Evolutionary conservation across 139 green algal genomes (phyloP), one percentile per base, ranked within the genome.

Genomic region (Chlamydomonas urium): DNA sequence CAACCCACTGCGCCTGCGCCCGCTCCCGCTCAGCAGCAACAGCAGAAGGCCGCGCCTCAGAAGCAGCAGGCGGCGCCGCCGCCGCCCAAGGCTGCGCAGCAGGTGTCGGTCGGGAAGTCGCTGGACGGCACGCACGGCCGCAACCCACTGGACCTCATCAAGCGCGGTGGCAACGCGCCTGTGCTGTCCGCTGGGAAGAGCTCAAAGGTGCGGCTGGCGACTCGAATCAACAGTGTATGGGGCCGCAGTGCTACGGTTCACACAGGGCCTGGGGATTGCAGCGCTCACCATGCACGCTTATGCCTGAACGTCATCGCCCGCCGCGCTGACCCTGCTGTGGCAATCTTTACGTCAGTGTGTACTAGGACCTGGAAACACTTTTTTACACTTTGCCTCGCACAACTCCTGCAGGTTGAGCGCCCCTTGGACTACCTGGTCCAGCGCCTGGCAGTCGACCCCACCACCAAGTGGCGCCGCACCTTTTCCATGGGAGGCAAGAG

Each of bases 141-240:
- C 45, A 86, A 93, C 77, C 86, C 90, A 0, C 82, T 96, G 59
- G 76, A 88, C 29, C 56, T 96, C 2, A 90, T 96, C 74, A 90
- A 91, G 79, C 75, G 77, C n/a, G 0, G 53, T n/a, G n/a, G n/a
- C n/a, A n/a, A n/a, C n/a, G n/a, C n/a, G n/a, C n/a, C n/a, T n/a
- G n/a, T n/a, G n/a, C n/a, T n/a, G n/a, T n/a, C n/a, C n/a, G n/a
- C n/a, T n/a, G n/a, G n/a, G n/a, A n/a, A n/a, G n/a, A n/a, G n/a
- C n/a, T n/a, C n/a, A n/a, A n/a, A n/a, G n/a, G n/a, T n/a, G n/a
- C n/a, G n/a, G n/a, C n/a, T n/a, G n/a, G n/a, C n/a, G n/a, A n/a
- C n/a, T n/a, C n/a, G n/a, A n/a, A n/a, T n/a, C n/a, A n/a, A n/a
- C n/a, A n/a, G n/a, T n/a, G n/a, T n/a, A n/a, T n/a, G n/a, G n/a